Percentiles rank a stretch among this genome's conserved stretches.
Evolutionary conservation across 208 protist genomes (phyloP).

Genomic region (Leishmania lainsoni): DNA sequence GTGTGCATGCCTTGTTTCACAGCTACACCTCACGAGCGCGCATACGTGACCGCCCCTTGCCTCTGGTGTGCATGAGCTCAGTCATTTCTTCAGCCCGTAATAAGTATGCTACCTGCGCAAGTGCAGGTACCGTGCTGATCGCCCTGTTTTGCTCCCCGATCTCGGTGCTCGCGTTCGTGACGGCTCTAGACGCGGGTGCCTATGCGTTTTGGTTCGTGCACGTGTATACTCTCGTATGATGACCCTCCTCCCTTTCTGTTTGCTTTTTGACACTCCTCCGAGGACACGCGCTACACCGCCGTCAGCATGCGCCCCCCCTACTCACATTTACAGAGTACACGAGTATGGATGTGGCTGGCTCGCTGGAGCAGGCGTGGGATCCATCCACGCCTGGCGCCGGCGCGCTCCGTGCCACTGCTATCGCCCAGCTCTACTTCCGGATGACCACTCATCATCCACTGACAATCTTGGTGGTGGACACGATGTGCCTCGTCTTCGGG

Average conservation of each 20-base stretch:
- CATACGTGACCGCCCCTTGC: neutral
- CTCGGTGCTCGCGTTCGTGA: neutral
- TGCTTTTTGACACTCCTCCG: neutral
- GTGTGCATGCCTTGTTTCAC: neutral
- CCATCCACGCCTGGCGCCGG: slow-evolving; percentile 72
- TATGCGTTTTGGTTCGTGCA: neutral
- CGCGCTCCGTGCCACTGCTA: slow-evolving; percentile 60
- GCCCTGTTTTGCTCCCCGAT: neutral
- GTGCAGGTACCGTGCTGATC: neutral
- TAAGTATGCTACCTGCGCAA: neutral
- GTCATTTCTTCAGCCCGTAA: neutral
- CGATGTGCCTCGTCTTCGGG: slow-evolving; percentile 75
- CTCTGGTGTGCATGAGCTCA: neutral
- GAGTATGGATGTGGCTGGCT: slow-evolving; percentile 4
- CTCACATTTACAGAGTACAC: neutral
- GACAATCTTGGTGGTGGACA: slow-evolving; percentile 71
- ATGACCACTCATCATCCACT: slow-evolving; percentile 60
- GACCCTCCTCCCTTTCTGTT: neutral
- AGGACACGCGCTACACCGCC: neutral
- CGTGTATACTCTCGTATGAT: neutral
- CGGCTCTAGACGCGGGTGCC: neutral
- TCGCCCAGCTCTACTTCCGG: slow-evolving; percentile 84
- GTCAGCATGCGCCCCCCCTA: neutral
- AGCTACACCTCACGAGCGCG: neutral
- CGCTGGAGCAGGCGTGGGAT: slow-evolving; percentile 46